These are phyloP conservation scores for Chalaropsis thielavioides DNA, from an alignment of 2,329 filamentous ascomycete genomes.

Conservation along the genomic window DNA sequence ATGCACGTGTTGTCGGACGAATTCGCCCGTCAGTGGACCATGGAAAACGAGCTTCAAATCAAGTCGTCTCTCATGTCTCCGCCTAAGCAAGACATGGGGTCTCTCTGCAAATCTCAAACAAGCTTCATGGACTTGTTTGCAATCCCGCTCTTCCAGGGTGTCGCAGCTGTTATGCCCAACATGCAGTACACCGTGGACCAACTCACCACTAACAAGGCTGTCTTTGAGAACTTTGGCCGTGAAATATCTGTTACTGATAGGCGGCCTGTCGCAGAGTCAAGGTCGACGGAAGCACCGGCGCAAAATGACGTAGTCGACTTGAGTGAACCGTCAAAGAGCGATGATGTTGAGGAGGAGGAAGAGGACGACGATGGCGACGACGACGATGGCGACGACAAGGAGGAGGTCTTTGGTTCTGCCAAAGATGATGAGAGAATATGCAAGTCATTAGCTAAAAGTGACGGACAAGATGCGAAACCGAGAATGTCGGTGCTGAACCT, in stretches of 20 bases:
- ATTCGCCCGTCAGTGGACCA: conserved; percentile 80
- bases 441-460: background rate
- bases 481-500: background rate
- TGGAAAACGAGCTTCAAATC: conserved; percentile 81
- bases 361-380: background rate
- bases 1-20: conserved; percentile 90
- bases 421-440: background rate
- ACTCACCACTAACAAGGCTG: conserved; percentile 25
- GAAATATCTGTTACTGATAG: background rate
- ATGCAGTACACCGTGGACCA: conserved; percentile 77
- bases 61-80: conserved; percentile 74
- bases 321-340: background rate
- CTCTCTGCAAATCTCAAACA: conserved; percentile 75
- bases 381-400: background rate
- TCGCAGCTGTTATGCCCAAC: conserved; percentile 70
- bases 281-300: background rate
- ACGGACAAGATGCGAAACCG: background rate
- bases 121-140: conserved; percentile 96
- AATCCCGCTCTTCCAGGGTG: conserved; percentile 75
- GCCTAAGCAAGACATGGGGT: conserved; percentile 68
- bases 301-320: background rate
- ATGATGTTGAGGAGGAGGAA: background rate
- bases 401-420: background rate
- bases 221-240: conserved; percentile 20
- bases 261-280: background rate